phyloP scores from a whole-genome alignment of 2,329 filamentous ascomycete species.

The Whalleya microplaca region DNA sequence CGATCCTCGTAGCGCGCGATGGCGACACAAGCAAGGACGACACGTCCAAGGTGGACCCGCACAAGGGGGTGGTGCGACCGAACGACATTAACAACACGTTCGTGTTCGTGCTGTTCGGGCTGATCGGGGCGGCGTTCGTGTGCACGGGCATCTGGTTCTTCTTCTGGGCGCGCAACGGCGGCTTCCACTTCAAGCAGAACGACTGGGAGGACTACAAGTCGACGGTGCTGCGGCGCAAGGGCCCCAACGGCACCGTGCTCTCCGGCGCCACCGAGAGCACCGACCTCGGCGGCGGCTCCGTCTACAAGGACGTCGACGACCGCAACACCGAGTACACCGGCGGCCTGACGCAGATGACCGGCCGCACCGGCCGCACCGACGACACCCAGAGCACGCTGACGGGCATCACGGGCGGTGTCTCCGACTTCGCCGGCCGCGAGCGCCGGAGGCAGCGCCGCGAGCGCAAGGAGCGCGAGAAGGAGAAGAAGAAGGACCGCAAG shows the following conservation, averaged over 20 bases:
- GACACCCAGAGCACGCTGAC: slow-evolving; percentile 54
- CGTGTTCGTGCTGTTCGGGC: slow-evolving; percentile 83
- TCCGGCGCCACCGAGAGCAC: slow-evolving; percentile 83
- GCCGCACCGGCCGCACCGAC: slow-evolving; percentile 48
- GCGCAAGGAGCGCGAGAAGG: slow-evolving; percentile 50
- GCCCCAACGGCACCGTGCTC: slow-evolving; percentile 85
- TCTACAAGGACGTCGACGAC: slow-evolving; percentile 73
- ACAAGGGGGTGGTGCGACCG: slow-evolving; percentile 55
- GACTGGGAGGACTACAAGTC: slow-evolving; percentile 99
- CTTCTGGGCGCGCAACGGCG: slow-evolving; percentile 96
- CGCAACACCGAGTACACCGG: slow-evolving; percentile 44
- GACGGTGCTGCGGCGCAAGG: slow-evolving; percentile 85
- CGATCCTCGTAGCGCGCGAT: slow-evolving; percentile 48
- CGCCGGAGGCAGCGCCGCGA: slow-evolving; percentile 59
- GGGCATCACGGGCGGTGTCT: slow-evolving; percentile 61
- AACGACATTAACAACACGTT: slow-evolving; percentile 66
- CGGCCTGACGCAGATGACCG: slow-evolving; percentile 38
- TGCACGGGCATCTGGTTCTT: slow-evolving; percentile 91
- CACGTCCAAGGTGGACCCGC: slow-evolving; percentile 43
- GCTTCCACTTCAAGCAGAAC: slow-evolving; percentile 80
- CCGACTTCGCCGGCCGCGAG: slow-evolving; percentile 59
- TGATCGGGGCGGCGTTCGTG: slow-evolving; percentile 79
- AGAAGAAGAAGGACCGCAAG: slow-evolving; percentile 45
- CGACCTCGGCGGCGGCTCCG: slow-evolving; percentile 82
- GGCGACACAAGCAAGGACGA: slow-evolving; percentile 23